These are phyloP conservation scores for Mucor piriformis DNA, from an alignment of 371 early-diverging fungal genomes.

Conservation along the genomic window DNA sequence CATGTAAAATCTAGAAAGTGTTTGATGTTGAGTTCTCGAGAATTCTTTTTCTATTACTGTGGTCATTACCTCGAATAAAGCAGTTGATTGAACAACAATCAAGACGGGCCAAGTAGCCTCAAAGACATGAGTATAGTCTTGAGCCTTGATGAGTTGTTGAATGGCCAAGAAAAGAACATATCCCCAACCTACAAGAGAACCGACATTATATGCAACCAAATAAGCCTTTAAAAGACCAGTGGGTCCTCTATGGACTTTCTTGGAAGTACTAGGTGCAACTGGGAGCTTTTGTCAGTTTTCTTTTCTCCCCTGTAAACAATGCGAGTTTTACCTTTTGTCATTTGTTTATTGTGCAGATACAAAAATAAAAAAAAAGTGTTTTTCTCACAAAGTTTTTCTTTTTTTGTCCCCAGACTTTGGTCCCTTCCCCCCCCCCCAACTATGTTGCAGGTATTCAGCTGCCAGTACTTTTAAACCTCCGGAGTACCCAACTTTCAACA, in stretches of 20 bases:
- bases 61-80: conserved; percentile 71
- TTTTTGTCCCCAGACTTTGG: too few species aligned
- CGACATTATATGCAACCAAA: conserved; percentile 77
- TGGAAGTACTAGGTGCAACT: background rate
- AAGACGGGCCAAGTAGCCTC: conserved; percentile 59
- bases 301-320: background rate
- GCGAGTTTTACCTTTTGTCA: too few species aligned
- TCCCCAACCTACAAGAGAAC: conserved; percentile 76
- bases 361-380: too few species aligned
- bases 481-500: too few species aligned
- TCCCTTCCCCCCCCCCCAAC: too few species aligned
- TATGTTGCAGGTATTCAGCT: too few species aligned
- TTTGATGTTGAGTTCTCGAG: background rate
- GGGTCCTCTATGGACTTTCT: conserved; percentile 1
- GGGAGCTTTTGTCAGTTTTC: background rate
- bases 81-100: conserved; percentile 74
- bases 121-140: conserved; percentile 60
- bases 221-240: conserved; percentile 40
- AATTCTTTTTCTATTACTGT: background rate
- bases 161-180: conserved; percentile 60
- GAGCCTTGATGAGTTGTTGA: background rate
- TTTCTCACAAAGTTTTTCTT: too few species aligned
- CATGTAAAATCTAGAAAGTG: conserved; percentile 6
- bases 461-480: too few species aligned
- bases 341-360: too few species aligned